A percentile compares a stretch with the other conserved stretches of the same genome.
phyloP scores from a whole-genome alignment of 1,284 basidiomycete genomes.

The Tilletia setariae region DNA sequence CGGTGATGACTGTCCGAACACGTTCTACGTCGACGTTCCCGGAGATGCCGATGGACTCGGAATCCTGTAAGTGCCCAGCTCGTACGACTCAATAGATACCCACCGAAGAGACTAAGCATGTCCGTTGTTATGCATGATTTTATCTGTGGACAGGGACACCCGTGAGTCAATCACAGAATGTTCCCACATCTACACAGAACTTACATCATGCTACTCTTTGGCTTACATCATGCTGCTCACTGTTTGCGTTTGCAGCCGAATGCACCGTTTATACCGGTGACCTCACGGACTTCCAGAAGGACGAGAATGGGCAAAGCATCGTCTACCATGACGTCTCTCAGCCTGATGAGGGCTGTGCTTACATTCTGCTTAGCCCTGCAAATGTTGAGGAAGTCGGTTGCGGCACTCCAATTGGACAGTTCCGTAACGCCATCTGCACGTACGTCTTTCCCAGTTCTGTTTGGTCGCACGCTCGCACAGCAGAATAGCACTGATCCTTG shows the following conservation, averaged over 20 bases:
- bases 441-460: background rate
- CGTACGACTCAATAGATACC: too few species aligned
- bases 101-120: background rate
- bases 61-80: background rate
- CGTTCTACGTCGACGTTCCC: background rate
- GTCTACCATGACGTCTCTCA: slow-evolving; percentile 2
- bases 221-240: background rate
- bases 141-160: background rate
- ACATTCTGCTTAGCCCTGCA: slow-evolving; percentile 2
- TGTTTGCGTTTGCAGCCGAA: background rate
- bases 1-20: background rate
- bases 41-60: slow-evolving; percentile 2
- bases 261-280: background rate
- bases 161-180: background rate
- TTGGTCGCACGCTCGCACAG: background rate
- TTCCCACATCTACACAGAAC: background rate
- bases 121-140: background rate
- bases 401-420: background rate
- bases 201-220: too few species aligned
- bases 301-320: background rate
- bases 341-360: slow-evolving; percentile 4
- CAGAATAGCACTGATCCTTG: too few species aligned
- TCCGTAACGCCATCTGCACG: background rate
- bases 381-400: background rate
- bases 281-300: background rate